Evolutionary conservation across 2,329 filamentous ascomycete genomes (phyloP).

Genomic region (Cucurbitaria berberidis): DNA sequence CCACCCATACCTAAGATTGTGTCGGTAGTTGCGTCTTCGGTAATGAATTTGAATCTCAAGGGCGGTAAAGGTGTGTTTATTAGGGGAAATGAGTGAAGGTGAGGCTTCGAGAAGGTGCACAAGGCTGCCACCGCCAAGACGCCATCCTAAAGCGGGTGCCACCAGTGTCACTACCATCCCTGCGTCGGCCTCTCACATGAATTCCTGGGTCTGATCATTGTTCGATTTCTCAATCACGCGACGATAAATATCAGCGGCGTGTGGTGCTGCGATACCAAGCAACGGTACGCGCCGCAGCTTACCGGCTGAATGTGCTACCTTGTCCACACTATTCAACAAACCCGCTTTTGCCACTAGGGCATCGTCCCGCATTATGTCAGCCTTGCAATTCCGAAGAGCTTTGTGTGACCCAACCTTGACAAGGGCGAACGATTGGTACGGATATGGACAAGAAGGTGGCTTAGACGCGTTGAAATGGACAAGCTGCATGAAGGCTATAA

Average conservation of each 20-base stretch:
- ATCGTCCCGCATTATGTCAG: neutral
- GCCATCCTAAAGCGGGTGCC: neutral
- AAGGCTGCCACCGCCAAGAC: neutral
- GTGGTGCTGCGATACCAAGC: neutral
- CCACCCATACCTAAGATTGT: constrained; percentile 13
- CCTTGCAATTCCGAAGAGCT: neutral
- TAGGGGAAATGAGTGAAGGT: neutral
- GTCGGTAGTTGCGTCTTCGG: neutral
- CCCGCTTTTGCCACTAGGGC: neutral
- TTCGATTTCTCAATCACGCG: neutral
- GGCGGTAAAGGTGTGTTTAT: neutral
- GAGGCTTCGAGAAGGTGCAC: neutral
- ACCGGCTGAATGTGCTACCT: neutral
- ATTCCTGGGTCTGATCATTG: neutral
- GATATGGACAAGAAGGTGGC: neutral
- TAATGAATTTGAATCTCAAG: neutral
- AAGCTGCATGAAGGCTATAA: neutral
- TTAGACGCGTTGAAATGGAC: neutral
- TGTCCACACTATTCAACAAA: neutral
- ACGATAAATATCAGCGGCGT: neutral
- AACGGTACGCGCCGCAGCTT: neutral
- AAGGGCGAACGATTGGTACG: neutral
- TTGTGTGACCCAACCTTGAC: neutral
- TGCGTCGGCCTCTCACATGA: neutral
- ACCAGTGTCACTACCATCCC: neutral